phyloP scores from a whole-genome alignment of 1,284 basidiomycete species.

The Xerocomus cyaneibrunnescens region DNA sequence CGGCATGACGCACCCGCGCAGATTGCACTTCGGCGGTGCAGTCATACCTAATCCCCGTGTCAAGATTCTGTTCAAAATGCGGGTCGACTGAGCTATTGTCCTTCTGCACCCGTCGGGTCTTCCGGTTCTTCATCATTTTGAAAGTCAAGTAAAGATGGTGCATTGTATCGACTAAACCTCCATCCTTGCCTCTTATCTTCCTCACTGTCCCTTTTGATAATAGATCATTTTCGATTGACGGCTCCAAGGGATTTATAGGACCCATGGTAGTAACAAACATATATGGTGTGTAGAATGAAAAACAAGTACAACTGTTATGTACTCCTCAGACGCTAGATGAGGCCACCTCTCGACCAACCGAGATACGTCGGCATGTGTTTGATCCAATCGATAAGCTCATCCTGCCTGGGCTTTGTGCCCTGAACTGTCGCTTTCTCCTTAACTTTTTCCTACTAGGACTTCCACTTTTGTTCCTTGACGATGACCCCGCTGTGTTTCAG shows the following conservation, averaged over 20 bases:
- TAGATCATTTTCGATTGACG: too few relatives aligned
- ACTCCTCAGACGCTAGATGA: conserved; percentile 24
- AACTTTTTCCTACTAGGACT: conserved; percentile 69
- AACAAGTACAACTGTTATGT: background rate
- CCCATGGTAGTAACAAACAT: background rate
- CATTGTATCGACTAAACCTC: too few relatives aligned
- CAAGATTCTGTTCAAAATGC: conserved; percentile 17
- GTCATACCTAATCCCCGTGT: conserved; percentile 1
- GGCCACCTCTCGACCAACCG: conserved; percentile 47
- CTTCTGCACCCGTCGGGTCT: background rate
- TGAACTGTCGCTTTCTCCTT: conserved; percentile 67
- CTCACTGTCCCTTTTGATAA: too few relatives aligned
- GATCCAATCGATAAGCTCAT: conserved; percentile 71
- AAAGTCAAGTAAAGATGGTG: too few relatives aligned
- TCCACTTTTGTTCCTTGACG: conserved; percentile 92
- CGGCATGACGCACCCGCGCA: conserved; percentile 23
- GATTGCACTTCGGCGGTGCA: background rate
- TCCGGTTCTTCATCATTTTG: background rate
- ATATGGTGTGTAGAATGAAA: conserved; percentile 5
- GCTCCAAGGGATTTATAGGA: background rate
- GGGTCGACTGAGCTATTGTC: background rate
- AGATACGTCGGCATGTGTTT: conserved; percentile 49
- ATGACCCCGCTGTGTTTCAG: conserved; percentile 80
- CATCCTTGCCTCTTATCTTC: too few relatives aligned
- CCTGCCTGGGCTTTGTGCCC: conserved; percentile 66